Evolutionary conservation across 1,284 basidiomycete species (phyloP), one percentile per base, ranked within the genome.

Genomic region (Bondarzewia mesenterica): DNA sequence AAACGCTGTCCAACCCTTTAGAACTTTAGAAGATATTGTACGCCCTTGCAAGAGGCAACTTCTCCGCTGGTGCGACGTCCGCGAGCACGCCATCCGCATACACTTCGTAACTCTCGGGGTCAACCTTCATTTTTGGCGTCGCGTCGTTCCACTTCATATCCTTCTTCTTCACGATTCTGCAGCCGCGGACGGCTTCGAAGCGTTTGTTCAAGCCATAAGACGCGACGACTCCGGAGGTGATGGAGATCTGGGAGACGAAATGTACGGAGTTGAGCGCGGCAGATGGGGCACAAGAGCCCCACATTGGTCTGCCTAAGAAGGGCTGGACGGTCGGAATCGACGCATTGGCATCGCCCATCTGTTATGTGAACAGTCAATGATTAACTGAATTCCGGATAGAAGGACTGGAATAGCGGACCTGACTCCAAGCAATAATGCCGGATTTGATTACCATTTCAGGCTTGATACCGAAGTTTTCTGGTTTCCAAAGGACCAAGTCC

Each of bases 281-380:
- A 0, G 89, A 84, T 1, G 71, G 67, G 0, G 92, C 71, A 54
- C 86, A 72, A 18, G 82, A 65, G 5, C 88, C 93, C 86, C 90
- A 98, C 93, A 96, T 97, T 0, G 88, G 89, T 43, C 87, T 78
- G 2, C 84, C 82, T 54, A 84, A 82, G 59, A 86, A 78, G 0
- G 93, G 94, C 64, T 97, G 93, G 0, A 97, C 89, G 0, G 90
- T 90, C 5, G 94, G 93, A 56, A 98, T 97, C 4, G 89, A 93
- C 0, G 75, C 93, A 64, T 95, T 95, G 0, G 93, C 89, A 53
- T 96, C 93, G 22, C 93, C 93, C 82, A 95, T 86, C 80, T 93
- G 61, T 2, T n/a, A 42, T 18, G 40, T 7, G 37, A 39, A 42
- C 25, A 21, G 46, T 35, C n/a, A 42, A 42, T 20, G 21, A 15